Base-by-base conservation (phyloP, 176 grass and related monocot genomes). In the Hordeum marinum region DNA sequence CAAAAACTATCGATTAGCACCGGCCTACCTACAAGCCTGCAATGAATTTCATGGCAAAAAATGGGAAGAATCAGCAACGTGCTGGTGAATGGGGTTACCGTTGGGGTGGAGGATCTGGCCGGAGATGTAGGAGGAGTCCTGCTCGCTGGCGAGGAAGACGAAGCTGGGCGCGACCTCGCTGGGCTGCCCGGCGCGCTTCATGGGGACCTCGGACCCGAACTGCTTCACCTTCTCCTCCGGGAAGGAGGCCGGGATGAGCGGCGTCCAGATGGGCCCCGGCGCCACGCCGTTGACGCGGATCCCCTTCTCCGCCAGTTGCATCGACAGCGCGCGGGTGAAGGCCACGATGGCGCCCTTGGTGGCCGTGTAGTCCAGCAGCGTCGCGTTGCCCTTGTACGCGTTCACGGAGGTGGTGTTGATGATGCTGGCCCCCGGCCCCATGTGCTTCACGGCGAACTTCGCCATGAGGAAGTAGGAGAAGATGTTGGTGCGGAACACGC, bases 331-430 rank as follows among this genome's bases (percentile, higher is more conserved):
- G 1, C 94, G 62, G 25, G 94, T 96, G 84, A 96, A 93, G 13
- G 86, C 84, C 12, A 96, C 91, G 80, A 91, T 83, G 5, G 86
- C 91, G 46, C 94, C 94, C 89, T 96, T 98, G 24, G 89, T 98
- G n/a, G 95, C 67, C 85, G 95, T 95, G 92, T 98, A 98, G 83
- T 98, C 95, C 12, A 98, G 77, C 54, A 98, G 85, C 72, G 75
- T 88, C 13, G 75, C 66, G 75, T 98, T 88, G 0, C 95, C 95
- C 86, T 89, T 98, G 95, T 98, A 98, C 27, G 93, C 95, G 72
- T 92, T 93, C 20, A 98, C 63, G 0, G 92, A 98, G 3, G 95
- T 74, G 20, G 95, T 98, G 92, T 98, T 98, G 80, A 98, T 91
- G 76, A 98, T 81, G 82, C 82, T 83, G 20, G 34, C 50, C 0